phyloP scores from a whole-genome alignment of 2,329 filamentous ascomycete species.

The Hypomyces perniciosus region DNA sequence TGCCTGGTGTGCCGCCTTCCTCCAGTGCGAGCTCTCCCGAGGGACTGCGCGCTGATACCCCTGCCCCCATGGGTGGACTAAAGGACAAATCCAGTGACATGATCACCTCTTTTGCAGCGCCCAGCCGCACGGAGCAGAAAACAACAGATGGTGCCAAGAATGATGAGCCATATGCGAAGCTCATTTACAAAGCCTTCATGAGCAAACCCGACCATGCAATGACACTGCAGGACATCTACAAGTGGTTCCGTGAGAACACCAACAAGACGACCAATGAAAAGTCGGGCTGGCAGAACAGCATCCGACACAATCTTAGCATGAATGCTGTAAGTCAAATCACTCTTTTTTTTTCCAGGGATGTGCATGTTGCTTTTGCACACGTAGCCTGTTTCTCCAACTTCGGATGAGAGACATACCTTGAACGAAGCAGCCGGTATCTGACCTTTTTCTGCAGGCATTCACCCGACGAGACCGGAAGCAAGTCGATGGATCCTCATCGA shows the following conservation, averaged over 20 bases:
- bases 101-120: neutral
- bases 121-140: neutral
- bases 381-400: neutral
- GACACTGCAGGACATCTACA: slow-evolving; percentile 80
- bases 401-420: neutral
- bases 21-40: slow-evolving; percentile 19
- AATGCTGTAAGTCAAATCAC: slow-evolving; percentile 61
- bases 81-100: slow-evolving; percentile 4
- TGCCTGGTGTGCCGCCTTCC: slow-evolving; percentile 7
- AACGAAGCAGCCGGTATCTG: slow-evolving; percentile 3
- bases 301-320: slow-evolving; percentile 94
- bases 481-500: slow-evolving; percentile 14
- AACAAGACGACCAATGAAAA: slow-evolving; percentile 69
- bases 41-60: slow-evolving; percentile 15
- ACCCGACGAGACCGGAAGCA: slow-evolving; percentile 31
- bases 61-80: slow-evolving; percentile 13
- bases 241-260: slow-evolving; percentile 81
- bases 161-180: slow-evolving; percentile 70
- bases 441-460: slow-evolving; percentile 29
- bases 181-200: slow-evolving; percentile 73
- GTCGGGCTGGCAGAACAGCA: slow-evolving; percentile 91
- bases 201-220: slow-evolving; percentile 61
- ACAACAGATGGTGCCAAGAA: slow-evolving; percentile 18
- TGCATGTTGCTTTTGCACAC: no score
- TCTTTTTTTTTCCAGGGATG: neutral